Evolutionary conservation across 2,329 filamentous ascomycete species (phyloP).

Genomic region (Colletotrichum costaricense): DNA sequence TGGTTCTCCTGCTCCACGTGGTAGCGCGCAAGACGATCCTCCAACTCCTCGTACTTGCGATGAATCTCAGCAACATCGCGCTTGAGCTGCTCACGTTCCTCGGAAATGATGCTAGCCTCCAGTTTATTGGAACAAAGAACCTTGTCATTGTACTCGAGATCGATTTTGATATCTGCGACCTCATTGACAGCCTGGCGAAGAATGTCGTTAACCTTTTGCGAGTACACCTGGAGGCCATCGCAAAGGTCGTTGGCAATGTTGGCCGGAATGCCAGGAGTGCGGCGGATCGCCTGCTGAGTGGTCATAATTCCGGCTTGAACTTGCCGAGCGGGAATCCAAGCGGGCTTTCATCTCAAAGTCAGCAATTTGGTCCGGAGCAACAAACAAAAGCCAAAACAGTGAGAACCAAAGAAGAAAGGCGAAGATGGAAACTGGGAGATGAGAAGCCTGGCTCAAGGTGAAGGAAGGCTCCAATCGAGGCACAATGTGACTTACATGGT

Average conservation of each 20-base stretch:
- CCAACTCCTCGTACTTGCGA: slow-evolving; percentile 34
- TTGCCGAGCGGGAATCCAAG: slow-evolving; percentile 31
- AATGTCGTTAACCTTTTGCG: slow-evolving; percentile 43
- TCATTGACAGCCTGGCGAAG: slow-evolving; percentile 36
- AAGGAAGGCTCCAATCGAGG: not conserved
- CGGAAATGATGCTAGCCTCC: slow-evolving; percentile 30
- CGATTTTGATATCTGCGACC: slow-evolving; percentile 41
- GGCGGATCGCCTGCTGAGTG: slow-evolving; percentile 36
- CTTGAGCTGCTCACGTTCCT: slow-evolving; percentile 33
- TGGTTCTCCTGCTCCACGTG: slow-evolving; percentile 34
- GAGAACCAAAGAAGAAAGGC: not conserved
- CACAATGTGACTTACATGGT: slow-evolving; percentile 32
- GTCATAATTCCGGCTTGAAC: slow-evolving; percentile 37
- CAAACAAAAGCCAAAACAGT: not conserved
- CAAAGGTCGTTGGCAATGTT: slow-evolving; percentile 35
- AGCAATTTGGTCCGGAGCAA: not conserved
- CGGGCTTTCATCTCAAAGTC: slow-evolving; percentile 25
- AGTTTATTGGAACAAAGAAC: slow-evolving; percentile 36
- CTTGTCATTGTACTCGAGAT: slow-evolving; percentile 47
- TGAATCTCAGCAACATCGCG: slow-evolving; percentile 41
- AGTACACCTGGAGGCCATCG: slow-evolving; percentile 38
- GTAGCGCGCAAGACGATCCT: slow-evolving; percentile 37
- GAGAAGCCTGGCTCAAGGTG: not conserved
- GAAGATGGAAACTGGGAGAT: not conserved
- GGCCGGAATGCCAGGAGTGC: slow-evolving; percentile 35